Base-by-base conservation (phyloP, 169 alveolate species). In the Eimeria maxima region DNA sequence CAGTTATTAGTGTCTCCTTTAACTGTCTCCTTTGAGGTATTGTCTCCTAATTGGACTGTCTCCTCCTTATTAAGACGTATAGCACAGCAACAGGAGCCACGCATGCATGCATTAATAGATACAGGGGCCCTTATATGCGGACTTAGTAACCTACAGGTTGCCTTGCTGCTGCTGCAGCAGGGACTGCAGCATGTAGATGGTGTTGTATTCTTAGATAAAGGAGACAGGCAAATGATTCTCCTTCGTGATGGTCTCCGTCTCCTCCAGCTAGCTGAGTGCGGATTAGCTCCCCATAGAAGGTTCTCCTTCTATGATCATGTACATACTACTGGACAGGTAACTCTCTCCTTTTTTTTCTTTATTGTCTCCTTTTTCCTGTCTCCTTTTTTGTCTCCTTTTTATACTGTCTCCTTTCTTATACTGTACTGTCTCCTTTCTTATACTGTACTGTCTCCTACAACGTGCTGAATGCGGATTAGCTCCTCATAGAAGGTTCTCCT, bases 291-390 rank as follows among this genome's bases (percentile, higher is more conserved):
- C 33, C 97, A 97, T 53, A 97, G 97, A 53, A 92, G 99, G 38
- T 98, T 98, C 97, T 97, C 98, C 80, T 98, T 98, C 97, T 98
- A 98, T 97, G 99, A 98, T 96, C 99, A 98, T 90, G 98, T 95
- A 27, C 92, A 87, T 53, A 86, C 94, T 24, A 67, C 96, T 5
- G 94, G 89, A 42, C 94, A 81, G 89, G 93, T 44, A 24, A 42
- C 53, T 24, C 55, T 38, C 20, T 24, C 73, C 10, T 11, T 69
- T 20, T 38, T 38, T 14, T 38, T 42, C 50, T 53, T 42, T 22
- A 5, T 29, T 8, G 6, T 4, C 67, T n/a, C 16, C 76, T 53
- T 4, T 71, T 71, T 4, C 53, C 24, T 27, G 24, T 20, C 57
- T 74, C 33, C 29, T 42, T 3, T 60, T 74, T 2, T 60, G 5